Conservation (phyloP, 805 yeast species). For the Candida tammaniensis region DNA sequence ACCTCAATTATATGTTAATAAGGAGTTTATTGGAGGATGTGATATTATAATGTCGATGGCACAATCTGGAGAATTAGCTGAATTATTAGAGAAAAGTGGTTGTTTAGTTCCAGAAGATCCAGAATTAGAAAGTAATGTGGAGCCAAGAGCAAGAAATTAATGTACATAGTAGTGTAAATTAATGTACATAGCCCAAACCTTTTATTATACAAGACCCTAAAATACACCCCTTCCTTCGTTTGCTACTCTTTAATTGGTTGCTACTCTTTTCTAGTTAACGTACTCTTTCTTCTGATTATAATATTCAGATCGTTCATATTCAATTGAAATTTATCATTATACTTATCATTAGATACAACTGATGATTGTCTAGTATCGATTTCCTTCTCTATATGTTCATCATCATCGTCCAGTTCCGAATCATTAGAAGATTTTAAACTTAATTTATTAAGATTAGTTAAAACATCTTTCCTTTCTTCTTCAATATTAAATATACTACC, state of each 20-base stretch:
- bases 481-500: conserved; percentile 24
- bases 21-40: conserved; percentile 96
- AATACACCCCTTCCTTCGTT: too few relatives aligned
- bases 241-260: too few relatives aligned
- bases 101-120: conserved; percentile 80
- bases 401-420: conserved; percentile 14
- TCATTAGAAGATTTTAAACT: conserved; percentile 11
- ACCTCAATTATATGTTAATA: conserved; percentile 88
- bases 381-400: conserved; percentile 19
- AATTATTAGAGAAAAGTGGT: conserved; percentile 72
- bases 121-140: conserved; percentile 34
- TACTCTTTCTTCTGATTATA: conserved; percentile 49
- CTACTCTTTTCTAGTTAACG: conserved; percentile 6
- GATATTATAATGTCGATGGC: conserved; percentile 93
- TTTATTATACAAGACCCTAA: too few relatives aligned
- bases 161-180: neutral
- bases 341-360: conserved; percentile 37
- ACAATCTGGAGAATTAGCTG: conserved; percentile 83
- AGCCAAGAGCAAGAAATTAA: conserved; percentile 34
- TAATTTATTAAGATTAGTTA: conserved; percentile 20
- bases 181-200: neutral
- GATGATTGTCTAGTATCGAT: conserved; percentile 39
- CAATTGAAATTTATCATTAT: conserved; percentile 49
- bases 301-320: conserved; percentile 64
- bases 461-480: conserved; percentile 21